phyloP scores from a whole-genome alignment of 192 early-diverging fungal species.

The Linnemannia zychae region DNA sequence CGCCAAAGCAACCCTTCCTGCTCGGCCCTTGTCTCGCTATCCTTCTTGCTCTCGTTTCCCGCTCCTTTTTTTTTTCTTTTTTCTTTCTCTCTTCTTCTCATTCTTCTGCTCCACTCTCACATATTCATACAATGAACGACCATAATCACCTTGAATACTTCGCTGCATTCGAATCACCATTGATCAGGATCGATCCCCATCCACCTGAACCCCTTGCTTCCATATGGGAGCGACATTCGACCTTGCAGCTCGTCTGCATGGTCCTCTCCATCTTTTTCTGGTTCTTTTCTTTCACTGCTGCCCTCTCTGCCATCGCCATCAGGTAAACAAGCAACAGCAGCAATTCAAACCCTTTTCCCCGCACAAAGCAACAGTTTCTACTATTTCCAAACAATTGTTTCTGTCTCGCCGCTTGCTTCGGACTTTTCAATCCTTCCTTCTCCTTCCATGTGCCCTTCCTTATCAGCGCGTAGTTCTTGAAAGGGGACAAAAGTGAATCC shows the following conservation, averaged over 20 bases:
- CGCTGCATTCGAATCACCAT: not conserved
- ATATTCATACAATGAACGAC: not conserved
- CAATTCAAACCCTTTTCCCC: not conserved
- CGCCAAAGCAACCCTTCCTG: no score
- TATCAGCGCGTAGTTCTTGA: not conserved
- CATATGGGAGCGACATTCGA: conserved; percentile 58
- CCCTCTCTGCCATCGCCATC: conserved; percentile 43
- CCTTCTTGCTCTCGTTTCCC: not conserved
- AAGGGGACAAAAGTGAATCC: no score
- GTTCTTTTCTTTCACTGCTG: conserved; percentile 54
- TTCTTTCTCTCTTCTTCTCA: not conserved
- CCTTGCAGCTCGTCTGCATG: conserved; percentile 46
- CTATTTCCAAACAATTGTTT: not conserved
- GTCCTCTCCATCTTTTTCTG: conserved; percentile 57
- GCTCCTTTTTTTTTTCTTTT: not conserved
- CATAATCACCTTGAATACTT: conserved; percentile 15
- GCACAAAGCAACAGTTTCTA: not conserved
- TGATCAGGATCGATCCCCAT: conserved; percentile 4
- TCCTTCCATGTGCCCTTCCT: not conserved
- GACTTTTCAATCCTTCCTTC: not conserved
- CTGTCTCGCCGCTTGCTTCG: not conserved
- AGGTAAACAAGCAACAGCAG: conserved; percentile 8
- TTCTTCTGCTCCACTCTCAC: not conserved
- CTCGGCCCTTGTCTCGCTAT: no score
- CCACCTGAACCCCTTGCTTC: conserved; percentile 20